Percentiles rank a stretch among this genome's conserved stretches.
Conservation (phyloP, 371 early-diverging fungal genomes). For the Syncephalastrum racemosum region DNA sequence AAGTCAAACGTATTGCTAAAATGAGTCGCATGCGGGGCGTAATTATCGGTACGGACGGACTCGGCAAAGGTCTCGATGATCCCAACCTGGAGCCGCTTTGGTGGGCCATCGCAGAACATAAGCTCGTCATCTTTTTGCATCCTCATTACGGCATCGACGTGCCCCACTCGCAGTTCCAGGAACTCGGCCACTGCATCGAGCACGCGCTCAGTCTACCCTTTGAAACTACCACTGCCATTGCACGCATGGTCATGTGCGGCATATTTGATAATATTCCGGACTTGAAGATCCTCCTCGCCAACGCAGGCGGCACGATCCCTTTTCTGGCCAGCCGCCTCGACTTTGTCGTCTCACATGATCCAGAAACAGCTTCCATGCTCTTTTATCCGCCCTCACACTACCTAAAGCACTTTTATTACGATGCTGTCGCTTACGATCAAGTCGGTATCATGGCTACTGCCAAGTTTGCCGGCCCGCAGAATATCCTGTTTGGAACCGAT, state of each 20-base stretch:
- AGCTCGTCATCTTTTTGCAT: slow-evolving; percentile 36
- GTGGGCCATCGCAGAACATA: slow-evolving; percentile 19
- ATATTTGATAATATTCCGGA: slow-evolving; percentile 35
- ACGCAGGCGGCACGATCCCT: slow-evolving; percentile 40
- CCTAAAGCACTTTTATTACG: slow-evolving; percentile 21
- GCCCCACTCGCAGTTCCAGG: slow-evolving; percentile 11
- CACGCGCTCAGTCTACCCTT: slow-evolving; percentile 44
- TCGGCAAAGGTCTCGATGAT: slow-evolving; percentile 43
- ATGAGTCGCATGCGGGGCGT: slow-evolving; percentile 26
- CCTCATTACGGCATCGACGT: slow-evolving; percentile 43
- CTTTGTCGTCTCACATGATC: slow-evolving; percentile 37
- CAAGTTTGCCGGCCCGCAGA: slow-evolving; percentile 15
- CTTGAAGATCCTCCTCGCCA: slow-evolving; percentile 38
- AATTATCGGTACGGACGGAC: slow-evolving; percentile 34
- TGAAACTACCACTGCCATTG: slow-evolving; percentile 36
- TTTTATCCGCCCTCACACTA: slow-evolving; percentile 24
- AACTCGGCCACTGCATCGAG: slow-evolving; percentile 40
- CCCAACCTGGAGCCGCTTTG: slow-evolving; percentile 34
- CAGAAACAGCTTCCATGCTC: slow-evolving; percentile 16
- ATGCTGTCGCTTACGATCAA: slow-evolving; percentile 23
- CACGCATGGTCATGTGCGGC: slow-evolving; percentile 38
- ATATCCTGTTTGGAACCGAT: slow-evolving; percentile 24
- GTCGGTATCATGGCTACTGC: slow-evolving; percentile 23
- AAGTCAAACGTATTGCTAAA: slow-evolving; percentile 26
- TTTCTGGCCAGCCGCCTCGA: slow-evolving; percentile 45